Conservation (phyloP, 2,329 filamentous ascomycete species). For the Aspergillus sp. region DNA sequence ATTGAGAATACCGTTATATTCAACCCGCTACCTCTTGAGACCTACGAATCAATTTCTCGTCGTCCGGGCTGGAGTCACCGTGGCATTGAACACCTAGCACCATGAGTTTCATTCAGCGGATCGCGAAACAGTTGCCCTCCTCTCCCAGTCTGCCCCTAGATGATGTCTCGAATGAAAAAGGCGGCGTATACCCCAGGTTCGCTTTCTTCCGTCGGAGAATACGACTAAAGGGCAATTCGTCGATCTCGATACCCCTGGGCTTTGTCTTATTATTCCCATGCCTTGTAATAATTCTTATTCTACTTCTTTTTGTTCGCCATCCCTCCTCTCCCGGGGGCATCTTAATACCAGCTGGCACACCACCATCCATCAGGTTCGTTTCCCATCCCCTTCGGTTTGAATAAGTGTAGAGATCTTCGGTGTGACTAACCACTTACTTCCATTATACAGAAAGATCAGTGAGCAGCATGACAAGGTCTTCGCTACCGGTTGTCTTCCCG, state of each 20-base stretch:
- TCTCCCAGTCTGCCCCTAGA: conserved; percentile 41
- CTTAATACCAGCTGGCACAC: conserved; percentile 79
- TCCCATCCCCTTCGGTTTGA: background rate
- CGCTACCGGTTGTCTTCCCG: conserved; percentile 72
- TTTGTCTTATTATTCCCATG: conserved; percentile 88
- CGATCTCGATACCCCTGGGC: conserved; percentile 84
- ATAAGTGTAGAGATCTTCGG: conserved; percentile 1
- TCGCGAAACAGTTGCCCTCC: conserved; percentile 47
- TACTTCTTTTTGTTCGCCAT: conserved; percentile 83
- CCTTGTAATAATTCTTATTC: conserved; percentile 82
- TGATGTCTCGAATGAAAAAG: conserved; percentile 41
- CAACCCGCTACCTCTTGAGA: background rate
- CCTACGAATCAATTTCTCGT: conserved; percentile 3
- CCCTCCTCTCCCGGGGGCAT: conserved; percentile 75
- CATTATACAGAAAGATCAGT: conserved; percentile 70
- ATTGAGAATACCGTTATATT: background rate
- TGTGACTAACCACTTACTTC: conserved; percentile 9
- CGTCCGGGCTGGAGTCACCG: conserved; percentile 5
- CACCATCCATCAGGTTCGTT: conserved; percentile 78
- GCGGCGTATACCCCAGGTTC: conserved; percentile 46
- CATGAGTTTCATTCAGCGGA: conserved; percentile 50
- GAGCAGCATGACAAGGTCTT: conserved; percentile 98
- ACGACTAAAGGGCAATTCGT: conserved; percentile 83
- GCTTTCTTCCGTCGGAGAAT: conserved; percentile 82
- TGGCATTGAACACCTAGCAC: conserved; percentile 22